A percentile compares a stretch with the other conserved stretches of the same genome.
phyloP scores from a whole-genome alignment of 1,284 basidiomycete genomes.

The Lignosus rhinocerotis region DNA sequence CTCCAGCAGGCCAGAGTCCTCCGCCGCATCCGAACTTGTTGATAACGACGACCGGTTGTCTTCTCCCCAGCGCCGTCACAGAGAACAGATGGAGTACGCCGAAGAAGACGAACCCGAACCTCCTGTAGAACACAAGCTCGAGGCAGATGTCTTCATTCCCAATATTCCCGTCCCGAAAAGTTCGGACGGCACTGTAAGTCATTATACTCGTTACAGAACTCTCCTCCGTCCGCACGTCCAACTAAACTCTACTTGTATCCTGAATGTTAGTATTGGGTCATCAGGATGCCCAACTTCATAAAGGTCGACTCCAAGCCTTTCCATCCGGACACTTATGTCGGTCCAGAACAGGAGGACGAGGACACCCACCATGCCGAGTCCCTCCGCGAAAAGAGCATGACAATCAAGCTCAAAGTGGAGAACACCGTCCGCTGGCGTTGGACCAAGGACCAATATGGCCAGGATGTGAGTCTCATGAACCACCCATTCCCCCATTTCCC shows the following conservation, averaged over 20 bases:
- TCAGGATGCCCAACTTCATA: constrained; percentile 83
- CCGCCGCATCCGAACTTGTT: constrained; percentile 46
- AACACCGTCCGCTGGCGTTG: constrained; percentile 92
- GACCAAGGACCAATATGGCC: constrained; percentile 68
- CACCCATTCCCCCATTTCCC: background rate
- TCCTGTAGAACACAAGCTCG: constrained; percentile 49
- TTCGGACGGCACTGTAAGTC: constrained; percentile 51
- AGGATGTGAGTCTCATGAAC: constrained; percentile 55
- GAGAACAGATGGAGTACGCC: constrained; percentile 76
- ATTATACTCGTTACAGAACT: background rate
- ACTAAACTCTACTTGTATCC: constrained; percentile 7
- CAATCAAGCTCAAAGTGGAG: constrained; percentile 84
- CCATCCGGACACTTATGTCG: constrained; percentile 77
- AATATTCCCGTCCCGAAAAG: constrained; percentile 58
- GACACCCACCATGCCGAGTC: constrained; percentile 53
- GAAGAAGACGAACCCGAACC: constrained; percentile 69
- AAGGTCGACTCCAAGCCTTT: constrained; percentile 83
- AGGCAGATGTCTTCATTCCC: constrained; percentile 74
- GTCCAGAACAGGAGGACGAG: constrained; percentile 78
- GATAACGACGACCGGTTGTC: constrained; percentile 65
- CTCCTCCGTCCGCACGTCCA: constrained; percentile 4
- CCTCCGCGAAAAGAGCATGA: constrained; percentile 71
- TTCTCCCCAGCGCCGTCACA: constrained; percentile 64
- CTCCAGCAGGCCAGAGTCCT: constrained; percentile 25
- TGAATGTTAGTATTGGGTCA: constrained; percentile 70